Base-by-base conservation (phyloP, 345 rosid species). In the Psidium guajava region DNA sequence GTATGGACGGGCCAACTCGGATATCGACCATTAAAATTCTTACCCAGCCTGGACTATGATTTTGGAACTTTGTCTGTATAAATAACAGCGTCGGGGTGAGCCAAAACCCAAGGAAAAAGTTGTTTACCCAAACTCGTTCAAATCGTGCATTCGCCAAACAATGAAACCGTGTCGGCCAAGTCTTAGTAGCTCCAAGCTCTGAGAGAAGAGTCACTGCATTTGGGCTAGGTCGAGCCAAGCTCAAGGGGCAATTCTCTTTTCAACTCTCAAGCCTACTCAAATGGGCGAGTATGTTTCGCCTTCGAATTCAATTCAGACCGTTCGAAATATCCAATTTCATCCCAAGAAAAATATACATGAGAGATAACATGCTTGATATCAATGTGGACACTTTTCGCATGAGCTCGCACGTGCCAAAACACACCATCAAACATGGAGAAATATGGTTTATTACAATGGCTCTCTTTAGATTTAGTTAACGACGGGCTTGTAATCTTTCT, bases 261-360 rank as follows among this genome's bases (percentile, higher is more conserved):
- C 0, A 0, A 0, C 75, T 64, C 24, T 64, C 44, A 8, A 64
- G 44, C 3, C 11, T 16, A 0, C 22, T 8, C 42, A 64, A 0
- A 64, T 64, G 75, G 15, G 28, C 20, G 11, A 64, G 2, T 28
- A 64, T 15, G 12, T 64, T 9, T 64, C 0, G 1, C 3, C 28
- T 64, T 64, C 22, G 0, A 64, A 64, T 64, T 28, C 3, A 61
- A 0, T 13, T 0, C 18, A 10, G 5, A 42, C 22, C 16, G 8
- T 57, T 25, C 13, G 6, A 25, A 57, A 11, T 11, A 56, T 24
- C 15, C 4, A 0, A 6, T 57, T 57, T n/a, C 15, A 24, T 57
- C 28, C 27, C 14, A 24, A 11, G 14, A 57, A n/a, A 57, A 25
- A 56, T 40, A 10, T 9, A 40, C 5, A 40, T 57, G 15, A 11